Conservation (phyloP, 1,284 basidiomycete genomes). For the Stygiomarasmius scandens region DNA sequence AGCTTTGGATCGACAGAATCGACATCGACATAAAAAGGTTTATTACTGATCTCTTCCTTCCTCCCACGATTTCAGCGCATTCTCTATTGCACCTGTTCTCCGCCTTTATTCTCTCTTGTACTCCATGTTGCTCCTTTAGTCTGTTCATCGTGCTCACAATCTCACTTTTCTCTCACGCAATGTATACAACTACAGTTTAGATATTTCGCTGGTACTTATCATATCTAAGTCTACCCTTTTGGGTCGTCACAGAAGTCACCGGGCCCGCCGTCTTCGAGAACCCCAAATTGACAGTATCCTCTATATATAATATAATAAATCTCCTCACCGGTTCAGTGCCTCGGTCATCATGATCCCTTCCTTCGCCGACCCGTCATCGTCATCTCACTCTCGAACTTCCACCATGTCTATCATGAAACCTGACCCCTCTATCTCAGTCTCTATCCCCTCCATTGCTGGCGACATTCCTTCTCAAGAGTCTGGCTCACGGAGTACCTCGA, state of each 20-base stretch:
- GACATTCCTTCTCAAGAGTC: background rate
- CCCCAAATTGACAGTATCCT: conserved; percentile 8
- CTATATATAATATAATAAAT: background rate
- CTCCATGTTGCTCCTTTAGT: background rate
- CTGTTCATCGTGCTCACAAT: background rate
- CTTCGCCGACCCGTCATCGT: background rate
- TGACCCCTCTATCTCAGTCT: background rate
- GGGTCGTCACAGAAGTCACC: background rate
- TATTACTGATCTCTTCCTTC: no score
- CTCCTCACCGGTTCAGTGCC: background rate
- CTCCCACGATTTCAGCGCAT: background rate
- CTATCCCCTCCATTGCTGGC: background rate
- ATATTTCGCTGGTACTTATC: background rate
- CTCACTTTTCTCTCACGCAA: background rate
- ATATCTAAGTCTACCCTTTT: background rate
- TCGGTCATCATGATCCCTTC: background rate
- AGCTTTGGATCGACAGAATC: background rate
- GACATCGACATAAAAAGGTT: background rate
- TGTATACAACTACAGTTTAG: background rate
- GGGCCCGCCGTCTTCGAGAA: background rate
- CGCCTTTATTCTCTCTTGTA: background rate
- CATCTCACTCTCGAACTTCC: background rate
- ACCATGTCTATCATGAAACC: background rate
- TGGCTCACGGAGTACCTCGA: conserved; percentile 9
- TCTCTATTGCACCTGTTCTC: background rate